Evolutionary conservation across 106 monocot species (phyloP), one percentile per base, ranked within the genome.

Genomic region (Platanthera zijinensis): DNA sequence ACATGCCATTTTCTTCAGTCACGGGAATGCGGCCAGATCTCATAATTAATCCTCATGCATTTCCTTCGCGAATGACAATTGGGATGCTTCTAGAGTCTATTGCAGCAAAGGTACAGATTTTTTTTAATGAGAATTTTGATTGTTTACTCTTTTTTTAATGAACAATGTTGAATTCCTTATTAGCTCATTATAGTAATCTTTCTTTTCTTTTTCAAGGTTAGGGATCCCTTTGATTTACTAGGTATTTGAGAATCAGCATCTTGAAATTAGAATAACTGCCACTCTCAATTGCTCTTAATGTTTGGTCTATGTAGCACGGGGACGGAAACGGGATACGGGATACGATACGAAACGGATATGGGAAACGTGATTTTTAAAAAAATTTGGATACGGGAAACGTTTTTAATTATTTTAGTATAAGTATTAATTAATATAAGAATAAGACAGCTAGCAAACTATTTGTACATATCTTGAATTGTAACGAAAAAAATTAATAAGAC

Each of bases 61-160:
- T 97, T 85, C 97, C 97, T 66, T 97, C 97, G 30, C 81, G 97
- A 74, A 97, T 97, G 97, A 97, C 97, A 19, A 97, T 97, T 57
- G 97, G 89, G 74, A 97, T 97, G 97, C 97, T 97, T 84, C 82
- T 97, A 73, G 97, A 97, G 83, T 97, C 97, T 52, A 85, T 97
- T 79, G 97, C 89, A 46, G 97, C 97, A 28, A 97, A 97, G 96
- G 96, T 95, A 79, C 21, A 30, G 28, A 25, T 15, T 70, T n/a
- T n/a, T 70, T 70, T 46, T 5, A n/a, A 66, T 66, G 32, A 10
- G 62, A 63, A 21, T 2, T 63, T 63, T 22, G 19, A 63, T 66
- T 10, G 5, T 12, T 66, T 30, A 10, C n/a, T 10, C 28, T 6
- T 57, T 57, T n/a, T 32, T 66, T 30, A 19, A 5, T 30, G 10